A percentile compares a stretch with the other conserved stretches of the same genome.
Conservation (phyloP, 116 monocot genomes). For the Posidonia oceanica region DNA sequence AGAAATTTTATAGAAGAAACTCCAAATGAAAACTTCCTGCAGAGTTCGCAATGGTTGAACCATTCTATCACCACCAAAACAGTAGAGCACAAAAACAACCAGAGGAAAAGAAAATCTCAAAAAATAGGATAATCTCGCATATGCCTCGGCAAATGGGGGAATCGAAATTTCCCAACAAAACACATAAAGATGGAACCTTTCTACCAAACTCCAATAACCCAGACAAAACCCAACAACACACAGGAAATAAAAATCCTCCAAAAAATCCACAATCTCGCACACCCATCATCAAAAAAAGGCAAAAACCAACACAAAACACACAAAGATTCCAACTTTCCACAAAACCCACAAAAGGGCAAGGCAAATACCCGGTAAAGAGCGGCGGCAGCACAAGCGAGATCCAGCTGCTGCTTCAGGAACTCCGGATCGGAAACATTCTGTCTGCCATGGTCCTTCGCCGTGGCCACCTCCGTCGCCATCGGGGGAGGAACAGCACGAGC, state of each 20-base stretch:
- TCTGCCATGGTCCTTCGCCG: constrained; percentile 3
- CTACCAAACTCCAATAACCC: not conserved
- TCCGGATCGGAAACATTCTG: constrained; percentile 19
- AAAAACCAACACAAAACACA: not conserved
- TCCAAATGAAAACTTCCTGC: too few species aligned
- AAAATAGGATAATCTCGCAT: too few species aligned
- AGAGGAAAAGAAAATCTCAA: not conserved
- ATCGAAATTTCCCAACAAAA: not conserved
- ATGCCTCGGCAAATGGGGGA: too few species aligned
- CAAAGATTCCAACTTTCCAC: constrained; percentile 2
- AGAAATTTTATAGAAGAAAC: too few species aligned
- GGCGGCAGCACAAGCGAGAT: constrained; percentile 61
- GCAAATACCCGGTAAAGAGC: constrained; percentile 40
- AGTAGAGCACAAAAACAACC: not conserved
- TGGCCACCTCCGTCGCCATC: not conserved
- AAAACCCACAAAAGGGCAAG: too few species aligned
- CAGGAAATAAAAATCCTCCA: not conserved
- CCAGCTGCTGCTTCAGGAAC: constrained; percentile 70
- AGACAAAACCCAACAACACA: not conserved
- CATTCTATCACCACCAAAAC: not conserved
- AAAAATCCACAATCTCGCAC: not conserved
- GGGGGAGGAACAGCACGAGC: not conserved
- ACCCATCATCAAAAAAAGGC: not conserved
- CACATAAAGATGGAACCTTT: not conserved
- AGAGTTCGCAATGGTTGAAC: too few species aligned